These are phyloP conservation scores for Globisporangium paroecandrum DNA, from an alignment of 352 stramenopile genomes.

Conservation along the genomic window DNA sequence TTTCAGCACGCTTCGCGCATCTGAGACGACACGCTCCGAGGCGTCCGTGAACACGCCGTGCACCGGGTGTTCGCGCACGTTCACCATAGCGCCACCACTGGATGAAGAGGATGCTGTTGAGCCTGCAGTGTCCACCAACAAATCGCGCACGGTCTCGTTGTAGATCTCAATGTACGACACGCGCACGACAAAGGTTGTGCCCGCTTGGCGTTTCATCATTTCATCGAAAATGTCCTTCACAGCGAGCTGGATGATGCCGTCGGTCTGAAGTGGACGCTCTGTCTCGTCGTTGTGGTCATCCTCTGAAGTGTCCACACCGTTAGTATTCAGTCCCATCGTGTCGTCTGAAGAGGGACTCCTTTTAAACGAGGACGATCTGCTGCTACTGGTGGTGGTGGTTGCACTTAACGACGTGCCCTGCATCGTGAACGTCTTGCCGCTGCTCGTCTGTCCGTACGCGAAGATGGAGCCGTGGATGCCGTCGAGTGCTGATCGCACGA, in stretches of 20 bases:
- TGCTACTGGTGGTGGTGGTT: not conserved
- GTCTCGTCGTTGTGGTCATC: not conserved
- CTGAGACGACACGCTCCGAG: conserved; percentile 37
- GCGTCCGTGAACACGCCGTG: conserved; percentile 52
- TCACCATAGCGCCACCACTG: conserved; percentile 22
- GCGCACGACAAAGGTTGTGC: not conserved
- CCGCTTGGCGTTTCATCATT: not conserved
- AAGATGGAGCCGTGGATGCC: conserved; percentile 35
- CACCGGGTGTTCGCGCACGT: conserved; percentile 44
- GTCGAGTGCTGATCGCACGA: conserved; percentile 9
- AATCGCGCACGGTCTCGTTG: conserved; percentile 84
- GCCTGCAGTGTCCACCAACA: not conserved
- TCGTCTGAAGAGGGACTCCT: not conserved
- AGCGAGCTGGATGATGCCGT: conserved; percentile 5
- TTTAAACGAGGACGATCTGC: not conserved
- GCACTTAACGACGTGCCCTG: conserved; percentile 25
- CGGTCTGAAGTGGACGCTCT: not conserved
- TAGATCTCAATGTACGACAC: conserved; percentile 78
- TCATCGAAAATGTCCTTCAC: conserved; percentile 10
- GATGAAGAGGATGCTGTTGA: not conserved
- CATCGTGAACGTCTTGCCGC: conserved; percentile 44
- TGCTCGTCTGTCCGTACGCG: conserved; percentile 46
- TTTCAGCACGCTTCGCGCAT: conserved; percentile 33
- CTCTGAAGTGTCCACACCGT: not conserved
- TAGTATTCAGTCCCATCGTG: conserved; percentile 2